A percentile compares a stretch with the other conserved stretches of the same genome.
Evolutionary conservation across 805 yeast genomes (phyloP).

Genomic region (Wickerhamiella slavikovae): DNA sequence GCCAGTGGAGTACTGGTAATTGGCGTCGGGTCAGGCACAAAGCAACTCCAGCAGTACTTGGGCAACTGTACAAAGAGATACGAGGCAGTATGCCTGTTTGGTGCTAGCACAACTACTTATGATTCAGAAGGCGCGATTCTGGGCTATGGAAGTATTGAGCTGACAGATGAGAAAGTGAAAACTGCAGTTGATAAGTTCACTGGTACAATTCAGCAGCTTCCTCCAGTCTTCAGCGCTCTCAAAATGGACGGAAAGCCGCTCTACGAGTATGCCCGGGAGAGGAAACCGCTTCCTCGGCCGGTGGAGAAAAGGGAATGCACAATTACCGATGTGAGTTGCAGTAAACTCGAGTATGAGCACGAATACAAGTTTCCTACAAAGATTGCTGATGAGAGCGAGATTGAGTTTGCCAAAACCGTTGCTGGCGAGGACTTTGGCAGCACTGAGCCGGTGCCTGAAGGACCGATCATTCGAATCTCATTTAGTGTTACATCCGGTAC

Average conservation of each 20-base stretch:
- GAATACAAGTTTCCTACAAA: conserved; percentile 22
- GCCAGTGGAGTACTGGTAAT: conserved; percentile 86
- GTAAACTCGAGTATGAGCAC: conserved; percentile 30
- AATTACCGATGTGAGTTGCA: conserved; percentile 35
- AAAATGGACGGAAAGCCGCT: conserved; percentile 88
- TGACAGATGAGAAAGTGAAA: conserved; percentile 28
- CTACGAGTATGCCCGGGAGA: conserved; percentile 84
- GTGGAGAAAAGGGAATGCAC: conserved; percentile 58
- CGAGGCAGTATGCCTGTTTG: conserved; percentile 68
- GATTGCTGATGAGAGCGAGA: conserved; percentile 18
- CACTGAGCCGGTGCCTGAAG: conserved; percentile 1
- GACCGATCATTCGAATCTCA: conserved; percentile 38
- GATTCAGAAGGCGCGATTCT: conserved; percentile 77
- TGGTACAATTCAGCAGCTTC: conserved; percentile 75
- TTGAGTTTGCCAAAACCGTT: conserved; percentile 25
- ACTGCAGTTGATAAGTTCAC: conserved; percentile 35
- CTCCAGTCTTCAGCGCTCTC: conserved; percentile 87
- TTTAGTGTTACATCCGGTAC: conserved; percentile 88
- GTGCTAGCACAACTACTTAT: conserved; percentile 83
- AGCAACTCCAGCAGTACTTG: conserved; percentile 48
- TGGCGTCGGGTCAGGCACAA: conserved; percentile 89
- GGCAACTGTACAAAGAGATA: conserved; percentile 61
- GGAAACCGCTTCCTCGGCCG: conserved; percentile 64
- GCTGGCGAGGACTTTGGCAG: conserved; percentile 10
- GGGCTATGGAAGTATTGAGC: conserved; percentile 29